Percentiles rank a stretch among this genome's conserved stretches.
Conservation (phyloP, 331 rosid genomes). For the Quercus lobata region DNA sequence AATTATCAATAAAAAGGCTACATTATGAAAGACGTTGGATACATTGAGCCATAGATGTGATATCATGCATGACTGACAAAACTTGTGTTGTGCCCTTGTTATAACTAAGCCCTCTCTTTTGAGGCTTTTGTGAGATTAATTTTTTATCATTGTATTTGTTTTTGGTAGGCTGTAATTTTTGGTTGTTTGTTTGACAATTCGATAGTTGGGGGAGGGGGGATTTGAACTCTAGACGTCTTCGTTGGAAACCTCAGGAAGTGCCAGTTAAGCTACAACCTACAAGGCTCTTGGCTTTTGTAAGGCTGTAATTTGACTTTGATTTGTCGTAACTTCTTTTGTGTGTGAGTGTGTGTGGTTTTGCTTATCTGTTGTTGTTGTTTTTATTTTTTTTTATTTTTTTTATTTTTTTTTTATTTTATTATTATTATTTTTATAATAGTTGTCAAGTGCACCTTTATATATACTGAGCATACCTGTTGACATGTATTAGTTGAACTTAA, state of each 20-base stretch:
- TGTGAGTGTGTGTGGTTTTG: not conserved
- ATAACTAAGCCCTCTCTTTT: not conserved
- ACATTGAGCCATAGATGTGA: not conserved
- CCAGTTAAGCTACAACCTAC: no score
- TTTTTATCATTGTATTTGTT: not conserved
- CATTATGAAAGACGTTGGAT: not conserved
- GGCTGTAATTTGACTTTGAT: not conserved
- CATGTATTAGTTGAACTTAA: not conserved
- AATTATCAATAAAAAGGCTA: no score
- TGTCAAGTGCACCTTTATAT: not conserved
- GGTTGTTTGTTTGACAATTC: no score
- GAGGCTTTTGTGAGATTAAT: not conserved
- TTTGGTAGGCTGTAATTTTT: not conserved
- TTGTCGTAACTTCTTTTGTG: no score
- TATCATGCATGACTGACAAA: not conserved
- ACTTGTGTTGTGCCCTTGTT: not conserved
- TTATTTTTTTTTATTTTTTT: not conserved
- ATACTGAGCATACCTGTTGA: not conserved
- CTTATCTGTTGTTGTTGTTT: not conserved
- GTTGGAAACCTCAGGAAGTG: no score
- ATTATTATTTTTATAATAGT: not conserved
- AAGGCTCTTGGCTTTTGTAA: not conserved
- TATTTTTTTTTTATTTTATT: not conserved
- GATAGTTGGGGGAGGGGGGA: no score
- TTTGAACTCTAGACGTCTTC: no score